Conservation (phyloP, 495 filamentous ascomycete species). For the Talaromyces liani region DNA sequence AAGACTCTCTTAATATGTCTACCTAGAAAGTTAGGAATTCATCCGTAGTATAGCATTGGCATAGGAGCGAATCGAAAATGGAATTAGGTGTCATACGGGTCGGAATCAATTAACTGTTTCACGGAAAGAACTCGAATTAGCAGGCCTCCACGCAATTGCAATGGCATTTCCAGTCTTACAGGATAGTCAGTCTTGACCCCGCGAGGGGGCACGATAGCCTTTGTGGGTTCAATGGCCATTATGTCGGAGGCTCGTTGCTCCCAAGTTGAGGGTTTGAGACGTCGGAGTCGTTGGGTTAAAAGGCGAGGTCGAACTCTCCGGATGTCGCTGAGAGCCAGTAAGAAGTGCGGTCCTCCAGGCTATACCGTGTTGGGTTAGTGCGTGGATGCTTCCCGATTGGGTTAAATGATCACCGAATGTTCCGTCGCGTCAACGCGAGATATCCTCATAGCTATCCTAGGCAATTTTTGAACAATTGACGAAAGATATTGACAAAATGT, state of each 20-base stretch:
- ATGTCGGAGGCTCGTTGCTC: slow-evolving; percentile 9
- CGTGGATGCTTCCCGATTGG: not conserved
- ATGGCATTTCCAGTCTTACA: slow-evolving; percentile 37
- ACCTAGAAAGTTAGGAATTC: slow-evolving; percentile 16
- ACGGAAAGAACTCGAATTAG: slow-evolving; percentile 4
- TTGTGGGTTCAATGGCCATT: slow-evolving; percentile 54
- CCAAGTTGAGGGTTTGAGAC: not conserved
- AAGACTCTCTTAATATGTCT: slow-evolving; percentile 89
- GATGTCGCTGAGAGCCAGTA: not conserved
- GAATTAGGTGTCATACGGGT: slow-evolving; percentile 60
- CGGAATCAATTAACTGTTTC: slow-evolving; percentile 86
- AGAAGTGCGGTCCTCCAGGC: not conserved
- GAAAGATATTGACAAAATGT: slow-evolving; percentile 12
- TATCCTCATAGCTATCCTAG: not conserved
- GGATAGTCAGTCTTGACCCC: slow-evolving; percentile 69
- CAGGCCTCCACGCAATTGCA: not conserved
- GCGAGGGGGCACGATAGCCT: slow-evolving; percentile 67
- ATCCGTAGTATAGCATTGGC: not conserved
- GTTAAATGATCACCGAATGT: not conserved
- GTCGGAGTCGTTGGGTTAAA: not conserved
- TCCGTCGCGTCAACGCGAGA: slow-evolving; percentile 3
- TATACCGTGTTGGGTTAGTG: not conserved
- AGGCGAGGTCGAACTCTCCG: slow-evolving; percentile 2
- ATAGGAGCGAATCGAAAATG: not conserved
- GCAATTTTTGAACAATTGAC: not conserved